phyloP scores from a whole-genome alignment of 768 basidiomycete genomes.

The Lactifluus hygrophoroides region DNA sequence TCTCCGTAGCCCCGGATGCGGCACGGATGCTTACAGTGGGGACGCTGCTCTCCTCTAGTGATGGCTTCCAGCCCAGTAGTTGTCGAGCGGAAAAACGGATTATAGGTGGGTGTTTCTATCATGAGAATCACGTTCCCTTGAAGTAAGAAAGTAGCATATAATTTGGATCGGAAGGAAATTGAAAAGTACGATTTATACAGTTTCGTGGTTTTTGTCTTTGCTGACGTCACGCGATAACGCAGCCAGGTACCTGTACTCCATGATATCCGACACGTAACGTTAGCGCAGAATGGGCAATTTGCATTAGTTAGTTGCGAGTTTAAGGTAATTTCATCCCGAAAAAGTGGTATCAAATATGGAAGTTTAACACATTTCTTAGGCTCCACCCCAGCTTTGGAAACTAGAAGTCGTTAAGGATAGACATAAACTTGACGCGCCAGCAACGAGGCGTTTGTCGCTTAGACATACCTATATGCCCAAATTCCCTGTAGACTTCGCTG shows the following conservation, averaged over 20 bases:
- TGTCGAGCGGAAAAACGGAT: conserved; percentile 67
- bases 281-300: conserved; percentile 49
- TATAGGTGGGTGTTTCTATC: conserved; percentile 39
- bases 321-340: conserved; percentile 36
- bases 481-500: conserved; percentile 60
- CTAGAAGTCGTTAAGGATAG: conserved; percentile 54
- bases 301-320: conserved; percentile 70
- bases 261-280: conserved; percentile 62
- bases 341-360: not conserved
- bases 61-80: conserved; percentile 58
- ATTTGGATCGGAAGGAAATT: conserved; percentile 51
- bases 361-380: conserved; percentile 30
- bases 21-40: conserved; percentile 58
- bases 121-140: not conserved
- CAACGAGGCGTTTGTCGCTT: conserved; percentile 26
- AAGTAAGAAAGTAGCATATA: conserved; percentile 44
- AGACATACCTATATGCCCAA: conserved; percentile 74
- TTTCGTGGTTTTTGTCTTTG: not conserved
- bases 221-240: conserved; percentile 12
- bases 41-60: conserved; percentile 52
- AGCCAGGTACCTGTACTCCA: conserved; percentile 69
- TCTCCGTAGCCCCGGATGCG: conserved; percentile 62
- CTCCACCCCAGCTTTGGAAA: conserved; percentile 74
- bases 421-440: conserved; percentile 29
- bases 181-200: conserved; percentile 44